Percentiles rank a stretch among this genome's conserved stretches.
These are phyloP conservation scores for Elaphomyces granulatus DNA, from an alignment of 495 filamentous ascomycete genomes.

Conservation along the genomic window DNA sequence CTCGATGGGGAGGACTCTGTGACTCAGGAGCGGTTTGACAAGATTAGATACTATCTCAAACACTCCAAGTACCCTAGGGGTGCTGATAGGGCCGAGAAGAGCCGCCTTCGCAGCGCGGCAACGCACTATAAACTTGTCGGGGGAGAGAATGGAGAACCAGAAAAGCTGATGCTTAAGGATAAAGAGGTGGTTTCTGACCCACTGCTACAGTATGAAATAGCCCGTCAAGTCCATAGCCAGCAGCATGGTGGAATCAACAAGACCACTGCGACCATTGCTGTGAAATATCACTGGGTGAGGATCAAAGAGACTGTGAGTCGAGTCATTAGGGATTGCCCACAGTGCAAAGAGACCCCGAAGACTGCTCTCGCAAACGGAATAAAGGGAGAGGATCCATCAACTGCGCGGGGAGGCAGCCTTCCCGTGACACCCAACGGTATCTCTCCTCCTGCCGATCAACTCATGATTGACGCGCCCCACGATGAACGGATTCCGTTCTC, in stretches of 20 bases:
- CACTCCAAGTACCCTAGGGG: conserved; percentile 87
- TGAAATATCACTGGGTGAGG: conserved; percentile 94
- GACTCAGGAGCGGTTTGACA: conserved; percentile 95
- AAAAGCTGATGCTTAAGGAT: conserved; percentile 88
- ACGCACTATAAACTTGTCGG: conserved; percentile 78
- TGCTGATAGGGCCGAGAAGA: conserved; percentile 91
- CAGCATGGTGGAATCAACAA: conserved; percentile 97
- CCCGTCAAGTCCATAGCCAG: conserved; percentile 53
- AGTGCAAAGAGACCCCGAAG: conserved; percentile 76
- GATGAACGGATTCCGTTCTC: conserved; percentile 24
- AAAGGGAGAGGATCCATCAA: conserved; percentile 3
- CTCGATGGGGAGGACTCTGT: conserved; percentile 71
- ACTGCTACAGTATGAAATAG: conserved; percentile 83
- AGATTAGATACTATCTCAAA: conserved; percentile 94
- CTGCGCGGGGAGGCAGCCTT: conserved; percentile 12
- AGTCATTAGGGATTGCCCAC: conserved; percentile 80
- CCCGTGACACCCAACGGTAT: conserved; percentile 11
- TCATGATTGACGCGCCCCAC: conserved; percentile 22
- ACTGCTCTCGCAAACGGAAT: conserved; percentile 14
- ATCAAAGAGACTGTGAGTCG: conserved; percentile 96
- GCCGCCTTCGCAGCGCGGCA: conserved; percentile 77
- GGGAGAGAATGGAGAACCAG: conserved; percentile 37
- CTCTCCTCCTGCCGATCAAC: conserved; percentile 9
- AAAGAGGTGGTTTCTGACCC: conserved; percentile 95
- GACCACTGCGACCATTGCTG: conserved; percentile 84